phyloP scores from a whole-genome alignment of 129 eudicot genomes.

The Silybum marianum region DNA sequence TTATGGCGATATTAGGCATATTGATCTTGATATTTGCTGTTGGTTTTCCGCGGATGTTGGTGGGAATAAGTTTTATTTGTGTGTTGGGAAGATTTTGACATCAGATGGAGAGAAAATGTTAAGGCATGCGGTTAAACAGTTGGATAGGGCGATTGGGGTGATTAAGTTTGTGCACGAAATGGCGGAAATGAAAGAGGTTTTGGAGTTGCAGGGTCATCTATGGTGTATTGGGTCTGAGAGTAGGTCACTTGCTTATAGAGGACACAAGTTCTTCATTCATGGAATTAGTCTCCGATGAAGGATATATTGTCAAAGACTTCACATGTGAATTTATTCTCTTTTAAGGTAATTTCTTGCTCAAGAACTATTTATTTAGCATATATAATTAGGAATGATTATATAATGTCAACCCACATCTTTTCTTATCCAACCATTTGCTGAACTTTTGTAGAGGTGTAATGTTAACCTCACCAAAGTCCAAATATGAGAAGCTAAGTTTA shows the following conservation, averaged over 20 bases:
- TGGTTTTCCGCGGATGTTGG: conserved; percentile 44
- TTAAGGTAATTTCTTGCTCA: conserved; percentile 16
- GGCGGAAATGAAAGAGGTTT: conserved; percentile 54
- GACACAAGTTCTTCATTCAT: conserved; percentile 65
- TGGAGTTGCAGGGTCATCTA: conserved; percentile 86
- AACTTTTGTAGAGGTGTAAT: not conserved
- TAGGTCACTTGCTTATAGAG: conserved; percentile 57
- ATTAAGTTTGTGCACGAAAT: conserved; percentile 76
- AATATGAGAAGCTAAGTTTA: no score
- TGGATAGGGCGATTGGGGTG: conserved; percentile 66
- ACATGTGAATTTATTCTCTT: conserved; percentile 11
- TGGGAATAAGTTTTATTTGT: conserved; percentile 44
- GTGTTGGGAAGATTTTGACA: conserved; percentile 69
- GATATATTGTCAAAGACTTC: conserved; percentile 10
- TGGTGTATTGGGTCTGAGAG: conserved; percentile 75
- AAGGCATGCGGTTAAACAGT: conserved; percentile 61
- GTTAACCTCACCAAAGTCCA: no score
- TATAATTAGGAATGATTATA: not conserved
- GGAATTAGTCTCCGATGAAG: conserved; percentile 43
- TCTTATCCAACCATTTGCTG: conserved; percentile 15
- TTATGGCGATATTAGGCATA: conserved; percentile 51
- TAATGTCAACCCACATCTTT: not conserved
- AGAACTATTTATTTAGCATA: not conserved
- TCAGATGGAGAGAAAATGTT: conserved; percentile 65
- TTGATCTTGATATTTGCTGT: conserved; percentile 75